phyloP scores from a whole-genome alignment of 2,329 filamentous ascomycete species.

The Ilyonectria destructans region DNA sequence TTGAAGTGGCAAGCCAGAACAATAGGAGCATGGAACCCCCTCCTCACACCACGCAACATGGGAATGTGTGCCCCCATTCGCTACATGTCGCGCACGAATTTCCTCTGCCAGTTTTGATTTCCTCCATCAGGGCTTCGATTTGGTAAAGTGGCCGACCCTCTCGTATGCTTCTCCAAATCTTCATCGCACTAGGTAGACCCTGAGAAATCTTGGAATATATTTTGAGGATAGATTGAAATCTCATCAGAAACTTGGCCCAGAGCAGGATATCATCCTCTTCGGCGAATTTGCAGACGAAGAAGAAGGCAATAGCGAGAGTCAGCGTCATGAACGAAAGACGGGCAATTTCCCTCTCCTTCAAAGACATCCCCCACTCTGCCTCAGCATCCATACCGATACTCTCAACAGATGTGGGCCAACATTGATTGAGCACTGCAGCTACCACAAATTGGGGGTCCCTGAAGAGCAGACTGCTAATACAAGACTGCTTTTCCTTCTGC shows the following conservation, averaged over 20 bases:
- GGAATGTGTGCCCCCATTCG: background rate
- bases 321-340: background rate
- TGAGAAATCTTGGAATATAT: slow-evolving; percentile 5
- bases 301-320: background rate
- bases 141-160: background rate
- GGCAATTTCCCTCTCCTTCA: background rate
- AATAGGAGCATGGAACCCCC: slow-evolving; percentile 2
- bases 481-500: too few species aligned
- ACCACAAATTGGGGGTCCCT: too few species aligned
- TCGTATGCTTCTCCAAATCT: slow-evolving; percentile 9
- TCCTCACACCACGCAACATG: slow-evolving; percentile 8
- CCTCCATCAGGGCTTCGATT: background rate
- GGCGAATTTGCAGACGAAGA: background rate
- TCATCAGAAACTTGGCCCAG: background rate
- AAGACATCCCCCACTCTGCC: background rate
- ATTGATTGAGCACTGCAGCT: background rate
- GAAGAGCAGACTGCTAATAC: too few species aligned
- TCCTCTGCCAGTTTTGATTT: background rate
- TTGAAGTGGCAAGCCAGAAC: background rate
- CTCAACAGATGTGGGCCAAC: background rate
- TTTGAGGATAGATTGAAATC: background rate
- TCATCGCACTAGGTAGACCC: slow-evolving; percentile 9
- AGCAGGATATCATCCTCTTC: background rate
- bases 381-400: background rate
- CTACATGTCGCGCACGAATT: slow-evolving; percentile 4